Percentiles rank a stretch among this genome's conserved stretches.
Conservation (phyloP, 1,139 yeast species). For the Debaryomycetaceae sp. region DNA sequence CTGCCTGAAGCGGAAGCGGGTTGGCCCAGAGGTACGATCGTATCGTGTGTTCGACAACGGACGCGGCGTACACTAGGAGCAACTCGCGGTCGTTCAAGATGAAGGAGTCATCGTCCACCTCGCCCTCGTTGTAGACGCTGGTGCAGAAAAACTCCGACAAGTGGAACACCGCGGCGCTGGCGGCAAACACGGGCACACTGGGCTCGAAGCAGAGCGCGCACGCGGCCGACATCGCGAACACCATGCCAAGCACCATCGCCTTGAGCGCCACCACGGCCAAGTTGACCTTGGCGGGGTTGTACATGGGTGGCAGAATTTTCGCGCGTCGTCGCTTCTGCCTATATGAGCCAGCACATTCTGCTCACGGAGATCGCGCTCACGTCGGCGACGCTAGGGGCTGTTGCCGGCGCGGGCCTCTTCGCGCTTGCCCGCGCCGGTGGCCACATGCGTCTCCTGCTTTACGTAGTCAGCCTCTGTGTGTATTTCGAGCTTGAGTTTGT, state of each 20-base stretch:
- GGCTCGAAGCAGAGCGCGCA: constrained; percentile 6
- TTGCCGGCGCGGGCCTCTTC: constrained; percentile 12
- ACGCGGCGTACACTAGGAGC: constrained; percentile 51
- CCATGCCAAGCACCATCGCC: constrained; percentile 29
- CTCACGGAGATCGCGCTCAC: constrained; percentile 20
- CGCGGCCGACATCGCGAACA: constrained; percentile 14
- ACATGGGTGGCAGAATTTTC: constrained; percentile 9
- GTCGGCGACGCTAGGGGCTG: constrained; percentile 19
- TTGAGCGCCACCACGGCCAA: constrained; percentile 30
- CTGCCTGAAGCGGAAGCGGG: constrained; percentile 1
- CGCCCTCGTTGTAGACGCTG: constrained; percentile 61
- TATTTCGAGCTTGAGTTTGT: constrained; percentile 30
- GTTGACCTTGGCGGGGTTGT: constrained; percentile 26
- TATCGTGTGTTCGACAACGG: constrained; percentile 21
- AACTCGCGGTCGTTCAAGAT: constrained; percentile 71
- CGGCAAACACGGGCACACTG: constrained; percentile 22
- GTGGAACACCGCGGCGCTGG: constrained; percentile 59
- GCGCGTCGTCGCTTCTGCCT: background rate
- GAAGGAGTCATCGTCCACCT: constrained; percentile 72
- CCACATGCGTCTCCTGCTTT: constrained; percentile 12
- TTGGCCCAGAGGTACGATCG: constrained; percentile 4
- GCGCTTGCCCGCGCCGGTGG: constrained; percentile 2
- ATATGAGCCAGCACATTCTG: constrained; percentile 7
- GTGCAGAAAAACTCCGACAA: constrained; percentile 78
- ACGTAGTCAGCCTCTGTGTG: constrained; percentile 18